Percentiles rank a stretch among this genome's conserved stretches.
These are phyloP conservation scores for Candolleomyces efflorescens DNA, from an alignment of 768 basidiomycete species.

Conservation along the genomic window DNA sequence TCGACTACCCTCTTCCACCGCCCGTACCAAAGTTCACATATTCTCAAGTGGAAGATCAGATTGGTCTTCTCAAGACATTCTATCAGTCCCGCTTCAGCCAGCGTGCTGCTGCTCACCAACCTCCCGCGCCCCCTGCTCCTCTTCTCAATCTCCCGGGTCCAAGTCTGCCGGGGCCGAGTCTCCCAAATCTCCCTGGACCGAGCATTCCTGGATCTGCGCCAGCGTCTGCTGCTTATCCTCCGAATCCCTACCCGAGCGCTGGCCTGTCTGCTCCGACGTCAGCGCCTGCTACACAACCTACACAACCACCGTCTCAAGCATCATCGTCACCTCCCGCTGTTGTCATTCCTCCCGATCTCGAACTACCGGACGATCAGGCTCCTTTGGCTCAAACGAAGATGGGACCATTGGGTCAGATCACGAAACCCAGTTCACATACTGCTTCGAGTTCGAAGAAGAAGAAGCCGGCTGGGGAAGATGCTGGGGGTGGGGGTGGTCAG, in stretches of 20 bases:
- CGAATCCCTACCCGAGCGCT: neutral
- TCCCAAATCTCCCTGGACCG: neutral
- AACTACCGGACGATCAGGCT: slow-evolving; percentile 64
- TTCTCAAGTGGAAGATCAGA: slow-evolving; percentile 67
- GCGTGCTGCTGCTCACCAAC: slow-evolving; percentile 27
- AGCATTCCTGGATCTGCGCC: too few species aligned
- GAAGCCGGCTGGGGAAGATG: slow-evolving; percentile 15
- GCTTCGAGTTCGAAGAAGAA: slow-evolving; percentile 60
- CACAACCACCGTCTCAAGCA: neutral
- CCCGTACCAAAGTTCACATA: slow-evolving; percentile 71
- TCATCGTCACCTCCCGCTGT: slow-evolving; percentile 6
- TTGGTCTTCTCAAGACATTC: slow-evolving; percentile 78
- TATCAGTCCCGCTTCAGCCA: slow-evolving; percentile 56
- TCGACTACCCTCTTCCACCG: slow-evolving; percentile 82
- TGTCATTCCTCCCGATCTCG: slow-evolving; percentile 20
- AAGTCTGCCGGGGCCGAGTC: slow-evolving; percentile 4
- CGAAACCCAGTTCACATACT: slow-evolving; percentile 43
- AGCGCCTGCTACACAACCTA: neutral
- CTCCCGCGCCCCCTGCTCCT: slow-evolving; percentile 14
- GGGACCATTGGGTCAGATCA: slow-evolving; percentile 74
- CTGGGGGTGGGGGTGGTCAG: slow-evolving; percentile 8
- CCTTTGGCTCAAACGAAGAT: slow-evolving; percentile 60
- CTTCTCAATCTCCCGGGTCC: slow-evolving; percentile 11
- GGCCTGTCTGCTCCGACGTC: neutral
- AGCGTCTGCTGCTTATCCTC: neutral